phyloP scores from a whole-genome alignment of 148 eudicot genomes.

The Vaccinium corymbosum region DNA sequence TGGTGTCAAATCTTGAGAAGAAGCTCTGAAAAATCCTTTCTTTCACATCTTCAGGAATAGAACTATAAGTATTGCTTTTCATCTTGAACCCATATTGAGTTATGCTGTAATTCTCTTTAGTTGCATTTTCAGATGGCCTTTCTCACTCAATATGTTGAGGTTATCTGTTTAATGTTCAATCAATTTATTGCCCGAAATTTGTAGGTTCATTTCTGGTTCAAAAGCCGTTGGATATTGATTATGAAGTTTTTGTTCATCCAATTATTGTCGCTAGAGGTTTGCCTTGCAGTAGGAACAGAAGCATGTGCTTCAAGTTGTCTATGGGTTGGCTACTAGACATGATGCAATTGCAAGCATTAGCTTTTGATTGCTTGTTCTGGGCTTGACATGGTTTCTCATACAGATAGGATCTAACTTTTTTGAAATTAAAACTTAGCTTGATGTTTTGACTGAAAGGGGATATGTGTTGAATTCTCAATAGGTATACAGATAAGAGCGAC shows the following conservation, averaged over 20 bases:
- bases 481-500: slow-evolving; percentile 90
- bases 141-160: neutral
- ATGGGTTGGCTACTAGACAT: neutral
- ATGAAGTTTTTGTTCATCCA: neutral
- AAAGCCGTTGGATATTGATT: neutral
- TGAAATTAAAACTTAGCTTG: neutral
- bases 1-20: neutral
- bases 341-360: neutral
- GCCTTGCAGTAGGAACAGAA: neutral
- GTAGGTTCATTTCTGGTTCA: neutral
- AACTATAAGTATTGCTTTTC: neutral
- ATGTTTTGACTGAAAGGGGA: slow-evolving; percentile 5
- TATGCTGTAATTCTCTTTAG: slow-evolving; percentile 1
- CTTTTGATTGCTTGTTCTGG: neutral
- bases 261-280: too few relatives aligned
- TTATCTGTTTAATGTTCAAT: too few relatives aligned
- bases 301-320: neutral
- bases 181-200: neutral
- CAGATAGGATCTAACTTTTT: neutral
- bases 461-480: slow-evolving; percentile 11
- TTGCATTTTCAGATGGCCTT: neutral
- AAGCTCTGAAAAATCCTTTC: neutral
- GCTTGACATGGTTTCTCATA: neutral
- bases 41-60: neutral
- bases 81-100: neutral